Percentiles rank a stretch among this genome's conserved stretches.
Evolutionary conservation across 1,139 yeast species (phyloP).

Genomic region (Wickerhamiella infanticola): DNA sequence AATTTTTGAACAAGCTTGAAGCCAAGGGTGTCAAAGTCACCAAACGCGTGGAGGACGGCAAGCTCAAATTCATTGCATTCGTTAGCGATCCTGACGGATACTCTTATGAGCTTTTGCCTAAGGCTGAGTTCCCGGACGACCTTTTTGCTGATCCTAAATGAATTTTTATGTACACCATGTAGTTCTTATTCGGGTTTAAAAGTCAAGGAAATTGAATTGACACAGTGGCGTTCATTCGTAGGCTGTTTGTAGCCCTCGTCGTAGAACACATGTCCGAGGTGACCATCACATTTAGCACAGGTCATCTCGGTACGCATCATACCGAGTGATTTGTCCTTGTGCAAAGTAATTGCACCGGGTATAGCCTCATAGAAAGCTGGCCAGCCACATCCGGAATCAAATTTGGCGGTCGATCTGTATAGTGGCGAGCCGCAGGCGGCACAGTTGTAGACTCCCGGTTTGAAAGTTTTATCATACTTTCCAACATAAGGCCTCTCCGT

Average conservation of each 20-base stretch:
- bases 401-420: conserved; percentile 66
- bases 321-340: conserved; percentile 49
- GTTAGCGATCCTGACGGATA: conserved; percentile 89
- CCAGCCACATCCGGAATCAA: conserved; percentile 93
- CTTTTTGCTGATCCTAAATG: conserved; percentile 2
- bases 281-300: conserved; percentile 83
- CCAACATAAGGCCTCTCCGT: conserved; percentile 81
- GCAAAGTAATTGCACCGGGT: conserved; percentile 55
- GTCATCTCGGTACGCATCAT: conserved; percentile 79
- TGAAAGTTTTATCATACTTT: conserved; percentile 39
- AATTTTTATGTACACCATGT: not conserved
- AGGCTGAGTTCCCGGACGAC: conserved; percentile 15
- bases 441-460: conserved; percentile 58
- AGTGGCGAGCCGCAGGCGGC: conserved; percentile 75
- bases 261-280: conserved; percentile 82
- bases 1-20: conserved; percentile 38
- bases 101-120: conserved; percentile 54
- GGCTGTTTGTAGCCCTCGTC: conserved; percentile 92
- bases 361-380: conserved; percentile 88
- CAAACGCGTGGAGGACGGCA: conserved; percentile 38
- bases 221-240: conserved; percentile 89
- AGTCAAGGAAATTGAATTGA: conserved; percentile 68
- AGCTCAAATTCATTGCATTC: conserved; percentile 35
- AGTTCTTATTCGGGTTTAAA: conserved; percentile 28
- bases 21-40: conserved; percentile 32